Evolutionary conservation across 176 grass and related monocot species (phyloP).

Genomic region (Cenchrus fungigraminus): DNA sequence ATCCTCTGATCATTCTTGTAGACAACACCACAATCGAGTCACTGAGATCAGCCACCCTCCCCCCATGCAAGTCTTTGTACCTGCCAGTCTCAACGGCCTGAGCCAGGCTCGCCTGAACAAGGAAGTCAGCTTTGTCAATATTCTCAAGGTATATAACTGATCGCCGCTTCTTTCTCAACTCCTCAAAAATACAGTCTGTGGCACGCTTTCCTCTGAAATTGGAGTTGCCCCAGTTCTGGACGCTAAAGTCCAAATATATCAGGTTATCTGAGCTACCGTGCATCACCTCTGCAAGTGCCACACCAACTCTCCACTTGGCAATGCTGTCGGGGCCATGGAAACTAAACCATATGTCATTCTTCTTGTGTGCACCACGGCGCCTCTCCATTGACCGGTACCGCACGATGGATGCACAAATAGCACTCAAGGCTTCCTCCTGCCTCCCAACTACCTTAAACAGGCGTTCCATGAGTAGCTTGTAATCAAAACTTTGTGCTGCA

Average conservation of each 20-base stretch:
- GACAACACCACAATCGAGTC: slow-evolving; percentile 72
- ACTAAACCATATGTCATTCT: slow-evolving; percentile 83
- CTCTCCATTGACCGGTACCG: slow-evolving; percentile 43
- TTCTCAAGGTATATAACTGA: slow-evolving; percentile 84
- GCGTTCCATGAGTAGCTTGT: slow-evolving; percentile 63
- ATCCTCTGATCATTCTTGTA: slow-evolving; percentile 40
- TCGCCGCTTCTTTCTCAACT: slow-evolving; percentile 67
- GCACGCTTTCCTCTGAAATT: slow-evolving; percentile 73
- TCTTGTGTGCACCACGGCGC: slow-evolving; percentile 50
- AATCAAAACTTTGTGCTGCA: slow-evolving; percentile 57
- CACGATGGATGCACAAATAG: slow-evolving; percentile 60
- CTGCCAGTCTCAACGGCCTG: slow-evolving; percentile 62
- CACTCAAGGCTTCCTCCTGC: slow-evolving; percentile 82
- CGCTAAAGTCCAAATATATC: slow-evolving; percentile 71
- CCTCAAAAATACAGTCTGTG: slow-evolving; percentile 68
- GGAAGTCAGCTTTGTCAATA: slow-evolving; percentile 69
- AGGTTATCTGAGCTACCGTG: slow-evolving; percentile 66
- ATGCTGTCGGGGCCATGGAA: slow-evolving; percentile 75
- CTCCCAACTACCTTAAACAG: slow-evolving; percentile 76
- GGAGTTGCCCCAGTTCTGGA: slow-evolving; percentile 43
- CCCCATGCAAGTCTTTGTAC: slow-evolving; percentile 54
- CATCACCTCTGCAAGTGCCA: slow-evolving; percentile 76
- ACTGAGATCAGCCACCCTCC: slow-evolving; percentile 56
- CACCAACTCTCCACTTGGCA: slow-evolving; percentile 65
- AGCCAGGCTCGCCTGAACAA: slow-evolving; percentile 59